Percentiles rank a stretch among this genome's conserved stretches.
Evolutionary conservation across 2,329 filamentous ascomycete species (phyloP).

Genomic region (Cercospora sp.): DNA sequence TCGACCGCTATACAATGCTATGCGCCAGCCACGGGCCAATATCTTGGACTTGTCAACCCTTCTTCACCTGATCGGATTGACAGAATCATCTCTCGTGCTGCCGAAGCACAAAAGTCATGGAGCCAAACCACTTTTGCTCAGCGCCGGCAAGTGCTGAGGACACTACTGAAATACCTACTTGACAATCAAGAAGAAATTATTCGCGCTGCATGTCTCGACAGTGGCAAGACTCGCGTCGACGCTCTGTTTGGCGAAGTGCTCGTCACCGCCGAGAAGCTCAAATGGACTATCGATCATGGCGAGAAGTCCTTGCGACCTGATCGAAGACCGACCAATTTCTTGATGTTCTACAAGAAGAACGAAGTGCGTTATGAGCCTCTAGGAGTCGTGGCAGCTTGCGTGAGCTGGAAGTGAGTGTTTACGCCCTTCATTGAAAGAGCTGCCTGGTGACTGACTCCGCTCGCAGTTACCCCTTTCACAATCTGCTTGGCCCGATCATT

Average conservation of each 20-base stretch:
- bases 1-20: constrained; percentile 77
- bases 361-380: constrained; percentile 87
- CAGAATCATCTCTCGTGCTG: constrained; percentile 70
- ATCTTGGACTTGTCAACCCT: constrained; percentile 77
- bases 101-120: constrained; percentile 75
- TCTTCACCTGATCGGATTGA: constrained; percentile 77
- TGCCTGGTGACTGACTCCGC: constrained; percentile 6
- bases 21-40: constrained; percentile 82
- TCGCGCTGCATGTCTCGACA: constrained; percentile 81
- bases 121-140: constrained; percentile 73
- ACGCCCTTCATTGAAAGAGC: background rate
- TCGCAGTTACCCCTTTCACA: constrained; percentile 66
- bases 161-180: constrained; percentile 78
- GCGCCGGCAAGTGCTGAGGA: constrained; percentile 74
- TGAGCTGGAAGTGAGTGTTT: constrained; percentile 84
- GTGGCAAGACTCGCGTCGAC: constrained; percentile 94
- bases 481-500: constrained; percentile 87
- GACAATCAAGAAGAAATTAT: constrained; percentile 89
- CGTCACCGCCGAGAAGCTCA: constrained; percentile 88
- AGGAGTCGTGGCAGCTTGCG: constrained; percentile 86
- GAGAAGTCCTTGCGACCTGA: constrained; percentile 74
- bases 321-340: constrained; percentile 77
- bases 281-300: constrained; percentile 90
- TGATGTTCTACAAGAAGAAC: constrained; percentile 96
- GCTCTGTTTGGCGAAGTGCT: constrained; percentile 92